Conservation (phyloP, 148 eudicot genomes). For the Camellia granthamiana region DNA sequence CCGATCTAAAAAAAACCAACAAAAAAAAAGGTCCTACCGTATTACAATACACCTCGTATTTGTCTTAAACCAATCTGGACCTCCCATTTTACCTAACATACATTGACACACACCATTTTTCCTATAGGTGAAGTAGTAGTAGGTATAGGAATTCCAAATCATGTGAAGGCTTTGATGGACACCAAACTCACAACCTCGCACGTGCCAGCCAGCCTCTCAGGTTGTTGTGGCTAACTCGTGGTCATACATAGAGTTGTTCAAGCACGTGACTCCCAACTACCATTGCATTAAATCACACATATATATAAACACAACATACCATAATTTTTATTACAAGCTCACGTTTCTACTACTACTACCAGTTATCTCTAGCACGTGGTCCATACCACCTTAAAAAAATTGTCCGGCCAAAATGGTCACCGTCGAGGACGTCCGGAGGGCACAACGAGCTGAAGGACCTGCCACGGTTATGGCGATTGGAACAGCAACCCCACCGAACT, state of each 20-base stretch:
- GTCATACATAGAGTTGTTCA: not conserved
- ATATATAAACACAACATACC: not conserved
- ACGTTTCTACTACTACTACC: not conserved
- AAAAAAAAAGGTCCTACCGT: not conserved
- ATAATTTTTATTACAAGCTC: not conserved
- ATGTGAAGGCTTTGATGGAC: not conserved
- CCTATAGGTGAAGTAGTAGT: not conserved
- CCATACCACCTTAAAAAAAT: not conserved
- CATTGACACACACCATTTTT: not conserved
- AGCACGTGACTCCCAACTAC: slow-evolving; percentile 12
- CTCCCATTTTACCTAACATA: slow-evolving; percentile 7
- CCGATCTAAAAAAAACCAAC: not conserved
- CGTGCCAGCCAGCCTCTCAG: not conserved
- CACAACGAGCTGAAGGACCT: slow-evolving; percentile 41
- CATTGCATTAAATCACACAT: not conserved
- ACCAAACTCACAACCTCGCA: slow-evolving; percentile 1
- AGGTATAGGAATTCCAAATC: not conserved
- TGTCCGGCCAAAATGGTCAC: slow-evolving; percentile 29
- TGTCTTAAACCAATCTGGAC: not conserved
- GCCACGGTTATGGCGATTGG: slow-evolving; percentile 44
- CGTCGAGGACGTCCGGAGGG: slow-evolving; percentile 36
- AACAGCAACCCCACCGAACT: slow-evolving; percentile 36
- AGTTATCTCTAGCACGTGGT: not conserved
- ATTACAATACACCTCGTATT: not conserved
- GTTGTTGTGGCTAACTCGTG: not conserved